Base-by-base conservation (phyloP, 2,329 filamentous ascomycete genomes). In the Fusarium burgessii region DNA sequence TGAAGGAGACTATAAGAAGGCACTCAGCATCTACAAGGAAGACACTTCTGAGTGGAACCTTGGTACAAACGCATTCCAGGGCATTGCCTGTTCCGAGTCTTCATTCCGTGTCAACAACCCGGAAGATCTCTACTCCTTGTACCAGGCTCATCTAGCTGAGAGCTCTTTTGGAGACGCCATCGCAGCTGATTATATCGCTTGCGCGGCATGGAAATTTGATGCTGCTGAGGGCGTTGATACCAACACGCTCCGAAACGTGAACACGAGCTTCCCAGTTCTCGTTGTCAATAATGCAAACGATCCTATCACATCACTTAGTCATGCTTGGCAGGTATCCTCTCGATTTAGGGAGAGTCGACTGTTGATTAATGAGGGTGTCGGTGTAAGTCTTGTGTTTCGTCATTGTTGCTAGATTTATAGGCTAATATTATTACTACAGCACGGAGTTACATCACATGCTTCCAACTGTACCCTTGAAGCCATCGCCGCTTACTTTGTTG, bases 241-340 rank as follows among this genome's bases (percentile, higher is more conserved):
- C 0, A 62, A 69, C n/a, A 46, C 60, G 0, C 58, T 74, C 3
- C 63, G 66, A 7, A 71, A 65, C 17, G 58, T 75, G 27, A 73
- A 74, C 3, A 75, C 71, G 0, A 75, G 59, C 17, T 71, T 63
- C 18, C 71, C 73, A 0, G 38, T 74, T 6, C 59, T 75, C 1
- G 36, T 75, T 5, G 45, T 74, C 6, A 75, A 75, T 25, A 69
- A 72, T 12, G 58, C 56, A 10, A 74, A 69, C 9, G 73, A 75
- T n/a, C 73, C 73, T 2, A 40, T 73, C 5, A 71, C 73, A 2
- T 57, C 73, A 4, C 38, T 73, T 2, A 58, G 56, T 6, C 54
- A 63, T 14, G 73, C 73, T 1, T 75, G 64, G 49, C 55, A 75
- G 12, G 63, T 65, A 0, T 66, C 73, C 25, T 54, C 69, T 14